Conservation (phyloP, 257 asterid genomes). For the Striga asiatica region DNA sequence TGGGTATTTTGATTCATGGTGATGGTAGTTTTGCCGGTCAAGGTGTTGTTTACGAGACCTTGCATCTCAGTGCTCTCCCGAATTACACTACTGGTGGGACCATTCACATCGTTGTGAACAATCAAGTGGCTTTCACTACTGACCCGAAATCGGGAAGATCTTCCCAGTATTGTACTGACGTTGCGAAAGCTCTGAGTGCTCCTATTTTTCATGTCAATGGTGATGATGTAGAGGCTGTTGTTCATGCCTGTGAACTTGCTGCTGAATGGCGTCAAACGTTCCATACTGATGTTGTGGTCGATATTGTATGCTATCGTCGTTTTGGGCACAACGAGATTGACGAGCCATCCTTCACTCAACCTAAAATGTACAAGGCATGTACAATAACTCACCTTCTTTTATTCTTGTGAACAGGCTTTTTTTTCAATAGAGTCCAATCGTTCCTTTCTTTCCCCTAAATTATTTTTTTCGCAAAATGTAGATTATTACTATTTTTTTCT, state of each 20-base stretch:
- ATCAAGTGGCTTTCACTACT: slow-evolving; percentile 71
- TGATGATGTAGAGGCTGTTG: slow-evolving; percentile 72
- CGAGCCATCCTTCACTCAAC: slow-evolving; percentile 77
- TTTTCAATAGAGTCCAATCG: slow-evolving; percentile 1
- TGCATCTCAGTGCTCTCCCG: slow-evolving; percentile 96
- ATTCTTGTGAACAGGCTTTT: too few species aligned
- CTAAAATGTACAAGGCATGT: slow-evolving; percentile 59
- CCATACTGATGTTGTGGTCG: slow-evolving; percentile 71
- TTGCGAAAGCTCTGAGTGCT: slow-evolving; percentile 57
- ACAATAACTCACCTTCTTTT: too few species aligned
- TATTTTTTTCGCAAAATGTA: too few species aligned
- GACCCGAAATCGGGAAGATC: slow-evolving; percentile 59
- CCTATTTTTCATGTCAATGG: slow-evolving; percentile 82
- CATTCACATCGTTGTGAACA: slow-evolving; percentile 67
- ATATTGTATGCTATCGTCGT: slow-evolving; percentile 68
- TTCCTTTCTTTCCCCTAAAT: slow-evolving; percentile 6
- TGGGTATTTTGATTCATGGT: slow-evolving; percentile 84
- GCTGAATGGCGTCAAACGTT: slow-evolving; percentile 73
- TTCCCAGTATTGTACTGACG: slow-evolving; percentile 71
- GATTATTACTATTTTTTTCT: neutral
- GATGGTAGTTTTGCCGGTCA: slow-evolving; percentile 98
- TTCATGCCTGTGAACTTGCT: slow-evolving; percentile 68
- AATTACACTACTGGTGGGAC: slow-evolving; percentile 89
- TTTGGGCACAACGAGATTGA: slow-evolving; percentile 76
- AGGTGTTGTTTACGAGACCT: slow-evolving; percentile 90